These are phyloP conservation scores for Nakazawaea ishiwadae DNA, from an alignment of 805 yeast species.

Conservation along the genomic window DNA sequence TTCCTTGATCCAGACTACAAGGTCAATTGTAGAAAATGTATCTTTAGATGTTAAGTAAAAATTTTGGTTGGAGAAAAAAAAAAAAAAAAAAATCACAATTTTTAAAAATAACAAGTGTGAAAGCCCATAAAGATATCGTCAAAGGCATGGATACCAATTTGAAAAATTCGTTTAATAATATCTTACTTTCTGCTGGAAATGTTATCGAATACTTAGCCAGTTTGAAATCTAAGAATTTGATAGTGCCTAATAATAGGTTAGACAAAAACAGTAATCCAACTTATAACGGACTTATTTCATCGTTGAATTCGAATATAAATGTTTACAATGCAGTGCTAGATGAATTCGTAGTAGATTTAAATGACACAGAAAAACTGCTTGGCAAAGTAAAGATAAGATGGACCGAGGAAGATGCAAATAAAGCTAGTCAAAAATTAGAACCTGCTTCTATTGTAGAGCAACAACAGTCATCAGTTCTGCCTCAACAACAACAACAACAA, in stretches of 20 bases:
- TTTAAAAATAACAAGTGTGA: not conserved
- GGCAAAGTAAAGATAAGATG: conserved; percentile 2
- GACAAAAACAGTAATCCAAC: conserved; percentile 6
- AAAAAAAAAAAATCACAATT: conserved; percentile 14
- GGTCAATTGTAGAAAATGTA: no score
- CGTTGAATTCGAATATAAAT: conserved; percentile 5
- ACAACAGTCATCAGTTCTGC: not conserved
- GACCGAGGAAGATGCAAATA: conserved; percentile 1
- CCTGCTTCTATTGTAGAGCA: not conserved
- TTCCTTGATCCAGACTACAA: no score
- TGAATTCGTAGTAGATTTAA: conserved; percentile 10
- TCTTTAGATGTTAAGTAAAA: no score
- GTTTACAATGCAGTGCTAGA: conserved; percentile 9
- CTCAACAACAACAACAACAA: not conserved
- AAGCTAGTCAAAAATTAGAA: not conserved
- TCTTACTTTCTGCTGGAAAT: conserved; percentile 9
- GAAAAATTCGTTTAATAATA: conserved; percentile 11
- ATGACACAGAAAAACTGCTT: conserved; percentile 8
- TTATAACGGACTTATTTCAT: conserved; percentile 8
- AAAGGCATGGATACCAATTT: conserved; percentile 10
- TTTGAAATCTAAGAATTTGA: conserved; percentile 13
- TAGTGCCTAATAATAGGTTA: conserved; percentile 10
- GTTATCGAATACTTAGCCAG: conserved; percentile 8
- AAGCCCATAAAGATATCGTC: no score
- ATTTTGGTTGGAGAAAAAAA: conserved; percentile 36